Base-by-base conservation (phyloP, 2,329 filamentous ascomycete species). In the Paraphaeosphaeria minitans region DNA sequence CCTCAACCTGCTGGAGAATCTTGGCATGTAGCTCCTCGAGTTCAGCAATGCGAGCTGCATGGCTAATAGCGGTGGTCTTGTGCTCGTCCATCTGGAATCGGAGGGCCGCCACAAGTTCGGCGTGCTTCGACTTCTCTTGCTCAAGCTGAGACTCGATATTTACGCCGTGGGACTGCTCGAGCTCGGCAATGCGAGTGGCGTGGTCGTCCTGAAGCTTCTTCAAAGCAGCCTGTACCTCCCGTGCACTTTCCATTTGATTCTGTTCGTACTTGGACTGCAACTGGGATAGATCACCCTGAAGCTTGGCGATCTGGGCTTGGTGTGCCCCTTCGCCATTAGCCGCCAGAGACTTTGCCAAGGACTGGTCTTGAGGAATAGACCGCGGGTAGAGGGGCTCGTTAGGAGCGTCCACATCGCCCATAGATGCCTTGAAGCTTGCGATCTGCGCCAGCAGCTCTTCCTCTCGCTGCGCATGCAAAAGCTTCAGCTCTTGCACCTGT, bases 251-350 rank as follows among this genome's bases (percentile, higher is more conserved):
- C 53, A 87, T 84, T 72, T 97, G 87, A 63, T 89, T 84, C 52
- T 84, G 82, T 78, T 97, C 92, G 75, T 97, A 93, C 79, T 91
- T 93, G 50, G 76, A 79, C 72, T 95, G 88, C 91, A 92, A 95
- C 50, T 83, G 81, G 0, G 82, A 81, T 24, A 97, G 83, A 69
- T 97, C 92, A 1, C 83, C 77, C 70, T 95, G 84, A 7, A 97
- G 83, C 46, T 85, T 80, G 2, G 81, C 78, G 63, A 96, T 84
- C 70, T 85, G 86, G 62, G 83, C 78, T 27, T 85, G 80, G 39
- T 88, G 83, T 35, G 61, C 59, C 7, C 65, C 64, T 16, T 71
- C 67, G 13, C 50, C 59, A 35, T 79, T 74, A 19, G 62, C 65
- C 14, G 68, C 61, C 19, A 50, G 37, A 19, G 55, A 33, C 8